Base-by-base conservation (phyloP, 208 protist genomes). In the Acanthamoeba divionensis region DNA sequence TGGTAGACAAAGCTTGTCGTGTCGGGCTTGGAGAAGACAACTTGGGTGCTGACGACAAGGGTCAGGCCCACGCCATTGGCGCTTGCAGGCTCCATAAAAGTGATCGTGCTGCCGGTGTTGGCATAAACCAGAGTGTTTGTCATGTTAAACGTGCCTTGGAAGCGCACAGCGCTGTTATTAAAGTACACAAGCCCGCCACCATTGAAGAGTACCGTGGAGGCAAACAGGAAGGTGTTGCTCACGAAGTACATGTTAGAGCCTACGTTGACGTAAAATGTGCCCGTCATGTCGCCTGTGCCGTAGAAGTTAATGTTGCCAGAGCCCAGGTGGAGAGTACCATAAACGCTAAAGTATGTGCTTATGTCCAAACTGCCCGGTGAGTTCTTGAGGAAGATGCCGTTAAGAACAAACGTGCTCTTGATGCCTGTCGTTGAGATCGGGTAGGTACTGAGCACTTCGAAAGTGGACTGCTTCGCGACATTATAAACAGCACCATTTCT, bases 221-320 rank as follows among this genome's bases (percentile, higher is more conserved):
- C 60, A 57, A 86, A 86, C 52, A 57, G 66, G 54, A 67, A 86
- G 75, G 50, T 67, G 75, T 50, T 57, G 54, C 66, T 57, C 54
- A 86, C 33, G 29, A 86, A 86, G 15, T 86, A 57, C 9, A 86
- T 65, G 21, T 9, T 24, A 18, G 75, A 52, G 75, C 75, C 54
- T 7, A 47, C 10, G 45, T 18, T 65, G 75, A 86, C 50, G 24
- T 38, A 33, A 57, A 86, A 86, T 50, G 36, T 38, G 54, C 75
- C 75, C 52, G 75, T 86, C 75, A 86, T 86, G 75, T 50, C 12
- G 21, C 75, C 75, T 18, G 75, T 67, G 75, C 75, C 75, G 75
- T 57, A 36, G 52, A 86, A 44, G 75, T 47, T 33, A 57, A 86
- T 86, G 52, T 47, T 24, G 29, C 75, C 75, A n/a, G 66, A 33